Percentiles rank a stretch among this genome's conserved stretches.
These are phyloP conservation scores for Monosporascus sp. DNA, from an alignment of 2,329 filamentous ascomycete genomes.

Conservation along the genomic window DNA sequence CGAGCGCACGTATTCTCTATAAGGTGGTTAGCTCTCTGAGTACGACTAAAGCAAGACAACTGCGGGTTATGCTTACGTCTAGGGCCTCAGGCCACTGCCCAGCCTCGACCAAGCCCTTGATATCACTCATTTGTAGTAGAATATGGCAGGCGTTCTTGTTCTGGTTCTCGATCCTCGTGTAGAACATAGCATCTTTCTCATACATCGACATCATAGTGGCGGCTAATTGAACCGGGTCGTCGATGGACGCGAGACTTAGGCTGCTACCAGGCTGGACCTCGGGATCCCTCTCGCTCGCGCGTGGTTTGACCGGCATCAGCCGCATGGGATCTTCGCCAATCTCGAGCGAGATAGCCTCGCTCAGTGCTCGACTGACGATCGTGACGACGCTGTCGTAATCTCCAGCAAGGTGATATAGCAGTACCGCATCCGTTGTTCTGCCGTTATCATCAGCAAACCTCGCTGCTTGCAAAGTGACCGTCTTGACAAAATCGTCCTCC, in stretches of 20 bases:
- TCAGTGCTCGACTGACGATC: constrained; percentile 84
- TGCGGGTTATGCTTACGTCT: constrained; percentile 43
- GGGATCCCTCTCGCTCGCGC: constrained; percentile 38
- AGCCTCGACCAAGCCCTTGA: constrained; percentile 50
- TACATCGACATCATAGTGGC: constrained; percentile 60
- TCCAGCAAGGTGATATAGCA: constrained; percentile 89
- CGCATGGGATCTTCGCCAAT: constrained; percentile 76
- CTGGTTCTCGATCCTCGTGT: constrained; percentile 49
- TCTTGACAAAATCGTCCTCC: constrained; percentile 78
- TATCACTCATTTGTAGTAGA: constrained; percentile 55
- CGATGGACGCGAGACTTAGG: constrained; percentile 54
- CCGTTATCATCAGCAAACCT: constrained; percentile 92
- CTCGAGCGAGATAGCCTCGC: constrained; percentile 81
- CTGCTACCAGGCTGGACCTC: constrained; percentile 45
- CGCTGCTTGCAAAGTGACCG: constrained; percentile 90
- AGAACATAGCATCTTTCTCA: constrained; percentile 56
- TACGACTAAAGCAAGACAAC: neutral
- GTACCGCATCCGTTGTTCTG: constrained; percentile 84
- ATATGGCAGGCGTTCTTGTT: constrained; percentile 53
- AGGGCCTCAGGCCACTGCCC: constrained; percentile 52
- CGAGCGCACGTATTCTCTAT: constrained; percentile 66
- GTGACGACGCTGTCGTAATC: constrained; percentile 93
- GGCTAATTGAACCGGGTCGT: constrained; percentile 55
- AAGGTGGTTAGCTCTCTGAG: constrained; percentile 5
- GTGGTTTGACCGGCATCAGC: constrained; percentile 73